Conservation (phyloP, 2,329 filamentous ascomycete species). For the Aspergillus sp. region DNA sequence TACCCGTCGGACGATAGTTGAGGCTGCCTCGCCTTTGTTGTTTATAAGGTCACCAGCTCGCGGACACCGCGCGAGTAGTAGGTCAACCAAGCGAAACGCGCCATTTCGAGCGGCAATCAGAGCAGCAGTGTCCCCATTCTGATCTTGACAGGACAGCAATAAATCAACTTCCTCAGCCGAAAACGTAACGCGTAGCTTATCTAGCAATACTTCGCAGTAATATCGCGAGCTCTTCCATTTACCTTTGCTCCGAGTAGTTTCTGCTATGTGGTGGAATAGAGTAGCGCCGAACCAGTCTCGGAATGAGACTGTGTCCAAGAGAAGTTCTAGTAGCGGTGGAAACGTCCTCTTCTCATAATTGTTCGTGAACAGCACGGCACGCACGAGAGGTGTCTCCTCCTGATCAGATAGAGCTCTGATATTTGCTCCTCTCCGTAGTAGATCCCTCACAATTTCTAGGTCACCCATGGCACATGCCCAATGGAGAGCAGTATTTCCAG, state of each 20-base stretch:
- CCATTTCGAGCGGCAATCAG: constrained; percentile 83
- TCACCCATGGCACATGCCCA: constrained; percentile 99
- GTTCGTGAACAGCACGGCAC: constrained; percentile 93
- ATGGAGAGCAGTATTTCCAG: constrained; percentile 88
- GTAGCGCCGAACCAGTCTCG: constrained; percentile 81
- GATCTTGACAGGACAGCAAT: constrained; percentile 79
- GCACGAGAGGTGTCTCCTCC: constrained; percentile 91
- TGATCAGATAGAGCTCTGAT: constrained; percentile 68
- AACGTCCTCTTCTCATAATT: constrained; percentile 94
- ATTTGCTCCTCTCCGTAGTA: constrained; percentile 78
- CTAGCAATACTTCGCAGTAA: constrained; percentile 88
- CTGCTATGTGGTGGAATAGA: constrained; percentile 91
- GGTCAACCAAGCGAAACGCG: constrained; percentile 73
- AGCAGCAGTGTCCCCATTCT: constrained; percentile 87
- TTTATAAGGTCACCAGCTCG: constrained; percentile 78
- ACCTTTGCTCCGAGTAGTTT: constrained; percentile 80
- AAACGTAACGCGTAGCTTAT: constrained; percentile 77
- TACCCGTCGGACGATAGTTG: constrained; percentile 74
- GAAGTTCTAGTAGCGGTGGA: constrained; percentile 76
- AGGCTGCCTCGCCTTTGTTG: constrained; percentile 76
- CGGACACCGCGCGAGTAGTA: constrained; percentile 74
- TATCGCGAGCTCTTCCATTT: constrained; percentile 90
- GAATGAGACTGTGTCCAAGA: constrained; percentile 77
- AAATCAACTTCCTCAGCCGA: constrained; percentile 74
- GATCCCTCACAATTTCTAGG: constrained; percentile 82